Conservation (phyloP, 768 basidiomycete species). For the Mycena olivaceomarginata region DNA sequence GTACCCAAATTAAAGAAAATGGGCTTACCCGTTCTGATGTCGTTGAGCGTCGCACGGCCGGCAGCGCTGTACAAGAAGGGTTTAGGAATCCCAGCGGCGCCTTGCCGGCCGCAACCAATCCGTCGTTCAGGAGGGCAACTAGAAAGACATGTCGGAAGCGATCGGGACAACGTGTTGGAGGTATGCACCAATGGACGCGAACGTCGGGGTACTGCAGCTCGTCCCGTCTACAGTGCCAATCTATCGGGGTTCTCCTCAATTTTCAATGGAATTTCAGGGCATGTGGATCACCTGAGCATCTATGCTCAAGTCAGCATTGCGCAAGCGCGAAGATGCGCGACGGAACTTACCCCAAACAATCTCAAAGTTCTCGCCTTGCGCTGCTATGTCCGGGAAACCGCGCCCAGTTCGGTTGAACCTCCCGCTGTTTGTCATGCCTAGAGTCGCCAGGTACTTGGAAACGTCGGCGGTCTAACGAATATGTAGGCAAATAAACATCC, state of each 20-base stretch:
- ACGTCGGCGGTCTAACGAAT: constrained; percentile 41
- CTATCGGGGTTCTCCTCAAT: neutral
- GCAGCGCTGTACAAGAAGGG: constrained; percentile 34
- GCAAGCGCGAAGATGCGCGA: neutral
- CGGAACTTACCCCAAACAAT: constrained; percentile 19
- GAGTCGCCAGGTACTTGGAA: constrained; percentile 41
- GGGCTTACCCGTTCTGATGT: constrained; percentile 27
- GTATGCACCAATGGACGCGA: constrained; percentile 14
- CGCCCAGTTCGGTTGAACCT: constrained; percentile 55
- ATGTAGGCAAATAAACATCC: too few relatives aligned
- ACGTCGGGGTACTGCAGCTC: constrained; percentile 16
- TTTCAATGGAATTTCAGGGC: neutral
- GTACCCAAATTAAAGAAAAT: too few relatives aligned
- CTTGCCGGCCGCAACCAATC: constrained; percentile 27
- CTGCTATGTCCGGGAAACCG: constrained; percentile 16
- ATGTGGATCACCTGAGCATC: constrained; percentile 6
- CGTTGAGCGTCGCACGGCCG: constrained; percentile 32
- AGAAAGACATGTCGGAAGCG: neutral
- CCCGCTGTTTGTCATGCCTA: constrained; percentile 59
- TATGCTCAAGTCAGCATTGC: neutral
- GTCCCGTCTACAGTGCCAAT: constrained; percentile 31
- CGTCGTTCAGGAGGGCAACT: constrained; percentile 31
- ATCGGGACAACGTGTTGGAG: neutral
- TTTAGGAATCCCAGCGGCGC: constrained; percentile 33
- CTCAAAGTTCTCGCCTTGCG: constrained; percentile 32